Conservation (phyloP, 176 grass and related monocot genomes). For the Phoenix dactylifera region DNA sequence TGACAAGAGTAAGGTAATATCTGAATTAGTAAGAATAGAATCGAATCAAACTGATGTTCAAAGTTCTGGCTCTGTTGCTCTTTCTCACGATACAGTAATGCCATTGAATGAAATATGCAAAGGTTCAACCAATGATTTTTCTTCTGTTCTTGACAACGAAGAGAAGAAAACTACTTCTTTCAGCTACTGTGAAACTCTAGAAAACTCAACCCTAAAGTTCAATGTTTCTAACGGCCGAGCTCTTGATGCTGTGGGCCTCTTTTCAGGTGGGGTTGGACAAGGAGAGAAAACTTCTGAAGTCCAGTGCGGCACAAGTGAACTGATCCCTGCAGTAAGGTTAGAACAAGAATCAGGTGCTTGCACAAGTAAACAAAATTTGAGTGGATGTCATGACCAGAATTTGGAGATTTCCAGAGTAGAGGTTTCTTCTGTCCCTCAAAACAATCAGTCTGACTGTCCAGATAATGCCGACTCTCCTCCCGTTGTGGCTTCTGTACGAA, state of each 20-base stretch:
- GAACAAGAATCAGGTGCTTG: neutral
- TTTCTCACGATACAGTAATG: slow-evolving; percentile 5
- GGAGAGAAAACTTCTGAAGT: slow-evolving; percentile 15
- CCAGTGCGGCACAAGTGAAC: slow-evolving; percentile 9
- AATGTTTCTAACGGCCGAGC: slow-evolving; percentile 18
- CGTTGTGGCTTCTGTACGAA: slow-evolving; percentile 27
- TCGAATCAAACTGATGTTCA: slow-evolving; percentile 12
- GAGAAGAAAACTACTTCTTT: slow-evolving; percentile 22
- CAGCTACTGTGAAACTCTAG: slow-evolving; percentile 25
- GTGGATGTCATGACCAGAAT: slow-evolving; percentile 10
- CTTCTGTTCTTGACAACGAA: slow-evolving; percentile 12
- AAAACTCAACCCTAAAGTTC: slow-evolving; percentile 14
- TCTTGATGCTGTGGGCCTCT: slow-evolving; percentile 19
- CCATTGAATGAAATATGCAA: slow-evolving; percentile 26
- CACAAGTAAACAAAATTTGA: slow-evolving; percentile 14
- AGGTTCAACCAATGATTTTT: slow-evolving; percentile 15
- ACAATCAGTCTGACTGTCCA: slow-evolving; percentile 17
- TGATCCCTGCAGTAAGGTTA: slow-evolving; percentile 17
- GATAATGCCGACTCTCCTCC: slow-evolving; percentile 3
- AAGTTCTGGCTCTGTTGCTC: slow-evolving; percentile 18
- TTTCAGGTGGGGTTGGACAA: slow-evolving; percentile 6
- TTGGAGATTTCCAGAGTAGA: slow-evolving; percentile 18
- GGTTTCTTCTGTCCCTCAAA: slow-evolving; percentile 16
- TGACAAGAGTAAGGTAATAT: slow-evolving; percentile 21
- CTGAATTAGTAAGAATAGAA: slow-evolving; percentile 22